Percentiles rank a stretch among this genome's conserved stretches.
These are phyloP conservation scores for Seminavis robusta DNA, from an alignment of 108 stramenopile species.

Conservation along the genomic window DNA sequence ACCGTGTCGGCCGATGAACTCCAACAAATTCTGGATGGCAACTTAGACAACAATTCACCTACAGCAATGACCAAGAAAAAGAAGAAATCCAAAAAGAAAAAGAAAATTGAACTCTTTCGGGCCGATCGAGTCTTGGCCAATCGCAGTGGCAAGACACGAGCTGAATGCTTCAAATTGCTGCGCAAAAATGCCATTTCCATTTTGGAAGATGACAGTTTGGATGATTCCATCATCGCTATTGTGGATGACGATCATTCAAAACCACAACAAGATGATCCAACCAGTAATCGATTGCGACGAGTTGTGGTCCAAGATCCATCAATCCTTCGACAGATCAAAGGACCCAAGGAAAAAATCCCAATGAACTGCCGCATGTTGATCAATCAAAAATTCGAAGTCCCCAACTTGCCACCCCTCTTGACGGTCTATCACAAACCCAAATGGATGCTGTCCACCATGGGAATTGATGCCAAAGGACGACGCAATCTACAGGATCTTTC, in stretches of 20 bases:
- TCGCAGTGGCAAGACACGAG: constrained; percentile 64
- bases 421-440: constrained; percentile 83
- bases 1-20: no score
- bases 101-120: constrained; percentile 39
- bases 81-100: constrained; percentile 12
- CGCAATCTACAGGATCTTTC: constrained; percentile 31
- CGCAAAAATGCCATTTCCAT: constrained; percentile 56
- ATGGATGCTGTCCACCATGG: constrained; percentile 74
- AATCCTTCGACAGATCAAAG: constrained; percentile 24
- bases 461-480: constrained; percentile 48
- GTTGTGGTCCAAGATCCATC: constrained; percentile 25
- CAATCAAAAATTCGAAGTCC: constrained; percentile 56
- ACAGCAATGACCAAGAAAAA: no score
- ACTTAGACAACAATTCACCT: no score
- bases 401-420: constrained; percentile 54
- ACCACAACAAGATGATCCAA: constrained; percentile 5
- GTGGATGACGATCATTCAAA: constrained; percentile 8
- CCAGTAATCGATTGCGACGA: background rate
- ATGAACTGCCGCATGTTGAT: constrained; percentile 54
- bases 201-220: constrained; percentile 23
- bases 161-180: constrained; percentile 60
- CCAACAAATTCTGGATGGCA: no score
- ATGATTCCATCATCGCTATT: background rate
- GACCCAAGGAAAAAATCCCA: constrained; percentile 65
- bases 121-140: constrained; percentile 81